Percentiles rank a stretch among this genome's conserved stretches.
Evolutionary conservation across 2,329 filamentous ascomycete species (phyloP).

Genomic region (Diaporthe capsici): DNA sequence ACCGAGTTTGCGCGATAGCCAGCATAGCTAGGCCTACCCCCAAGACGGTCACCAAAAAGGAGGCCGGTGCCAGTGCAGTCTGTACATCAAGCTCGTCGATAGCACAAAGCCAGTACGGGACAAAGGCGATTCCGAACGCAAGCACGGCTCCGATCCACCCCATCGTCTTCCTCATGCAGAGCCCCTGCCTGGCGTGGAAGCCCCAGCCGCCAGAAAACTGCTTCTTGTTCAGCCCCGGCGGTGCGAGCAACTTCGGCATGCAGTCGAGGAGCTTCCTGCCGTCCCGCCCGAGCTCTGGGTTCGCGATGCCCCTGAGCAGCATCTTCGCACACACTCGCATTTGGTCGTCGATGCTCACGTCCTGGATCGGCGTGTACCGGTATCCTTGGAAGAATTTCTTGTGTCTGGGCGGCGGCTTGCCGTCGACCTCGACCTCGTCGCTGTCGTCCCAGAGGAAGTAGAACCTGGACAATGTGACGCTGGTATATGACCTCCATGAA

Average conservation of each 20-base stretch:
- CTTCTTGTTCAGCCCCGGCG: background rate
- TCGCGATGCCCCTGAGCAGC: background rate
- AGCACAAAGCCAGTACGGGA: background rate
- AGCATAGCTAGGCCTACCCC: background rate
- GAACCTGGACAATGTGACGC: background rate
- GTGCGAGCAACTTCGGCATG: background rate
- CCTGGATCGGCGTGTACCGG: background rate
- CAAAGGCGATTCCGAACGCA: background rate
- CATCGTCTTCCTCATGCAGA: background rate
- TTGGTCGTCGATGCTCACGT: rapidly evolving
- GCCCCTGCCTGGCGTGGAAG: background rate
- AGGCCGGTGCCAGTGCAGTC: background rate
- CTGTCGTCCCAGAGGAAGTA: background rate
- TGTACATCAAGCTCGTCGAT: background rate
- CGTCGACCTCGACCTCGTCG: background rate
- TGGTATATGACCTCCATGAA: slow-evolving; percentile 1
- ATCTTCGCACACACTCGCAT: background rate
- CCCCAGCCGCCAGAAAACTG: background rate
- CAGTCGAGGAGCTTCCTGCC: background rate
- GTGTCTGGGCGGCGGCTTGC: background rate
- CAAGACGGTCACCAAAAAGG: background rate
- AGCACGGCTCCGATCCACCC: background rate
- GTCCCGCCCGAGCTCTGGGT: background rate
- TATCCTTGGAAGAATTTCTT: background rate
- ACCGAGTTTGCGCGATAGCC: background rate